Base-by-base conservation (phyloP, 2,329 filamentous ascomycete species). In the Neofusicoccum sp. region DNA sequence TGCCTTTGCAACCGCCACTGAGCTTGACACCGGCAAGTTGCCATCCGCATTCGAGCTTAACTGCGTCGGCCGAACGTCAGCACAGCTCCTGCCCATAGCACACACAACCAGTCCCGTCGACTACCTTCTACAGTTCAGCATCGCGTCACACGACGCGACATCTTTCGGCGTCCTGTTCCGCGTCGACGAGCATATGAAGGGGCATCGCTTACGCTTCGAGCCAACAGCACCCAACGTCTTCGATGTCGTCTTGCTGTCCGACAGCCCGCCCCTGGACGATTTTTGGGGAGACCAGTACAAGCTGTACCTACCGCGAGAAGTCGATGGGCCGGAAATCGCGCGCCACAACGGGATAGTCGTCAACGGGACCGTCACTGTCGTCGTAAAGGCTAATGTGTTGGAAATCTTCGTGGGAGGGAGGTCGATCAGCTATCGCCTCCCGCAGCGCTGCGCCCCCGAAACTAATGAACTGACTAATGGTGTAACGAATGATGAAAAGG, bases 281-380 rank as follows among this genome's bases (percentile, higher is more conserved):
- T 75, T 75, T 62, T 75, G 73, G 73, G 73, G 71, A n/a, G 73
- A 75, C 49, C 73, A 74, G 62, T 75, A 75, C 62, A 62, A 65
- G 9, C 61, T 72, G 12, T 64, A 74, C 30, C 65, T 72, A 14
- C 70, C 69, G 4, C 67, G 71, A 6, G 68, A 67, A 3, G 64
- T 75, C 24, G 73, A 75, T 48, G 73, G 73, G 0, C 73, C 73
- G 7, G 73, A 75, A 28, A 63, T 75, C 3, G 69, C 72, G 1
- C 69, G 73, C 9, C 73, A 74, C 54, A 69, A 72, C 7, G 34
- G 12, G 12, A 28, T 64, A 3, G 16, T 16, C 16, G 30, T 62
- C 6, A 24, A 34, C 9, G 59, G 34, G 1, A 20, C 38, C n/a
- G 38, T 62, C 12, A 26, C 36, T 14, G 36, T 60, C n/a, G 28